Evolutionary conservation across 73 alveolate species (phyloP).

Genomic region (Paramecium sonneborni): DNA sequence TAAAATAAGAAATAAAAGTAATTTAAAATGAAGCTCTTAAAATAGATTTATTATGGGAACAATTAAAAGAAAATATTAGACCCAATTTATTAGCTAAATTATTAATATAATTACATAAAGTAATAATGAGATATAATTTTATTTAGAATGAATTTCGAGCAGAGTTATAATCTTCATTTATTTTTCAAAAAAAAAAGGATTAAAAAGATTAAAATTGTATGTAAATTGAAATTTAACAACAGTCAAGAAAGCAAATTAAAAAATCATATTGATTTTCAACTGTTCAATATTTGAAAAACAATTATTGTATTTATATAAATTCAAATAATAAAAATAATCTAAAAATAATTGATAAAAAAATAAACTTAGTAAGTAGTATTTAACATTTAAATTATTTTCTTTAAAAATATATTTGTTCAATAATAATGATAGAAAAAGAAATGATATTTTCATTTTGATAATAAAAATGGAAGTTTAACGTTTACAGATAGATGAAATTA

Average conservation of each 20-base stretch:
- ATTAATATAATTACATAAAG: neutral
- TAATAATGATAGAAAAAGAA: too few relatives aligned
- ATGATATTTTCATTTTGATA: too few relatives aligned
- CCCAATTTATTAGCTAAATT: neutral
- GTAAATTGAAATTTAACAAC: neutral
- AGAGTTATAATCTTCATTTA: neutral
- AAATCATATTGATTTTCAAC: neutral
- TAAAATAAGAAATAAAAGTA: neutral
- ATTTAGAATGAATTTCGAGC: neutral
- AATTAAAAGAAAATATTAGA: neutral
- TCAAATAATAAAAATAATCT: too few relatives aligned
- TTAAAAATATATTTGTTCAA: too few relatives aligned
- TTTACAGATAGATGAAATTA: too few relatives aligned
- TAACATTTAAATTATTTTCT: too few relatives aligned
- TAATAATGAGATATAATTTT: neutral
- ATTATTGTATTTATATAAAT: too few relatives aligned
- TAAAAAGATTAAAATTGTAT: neutral
- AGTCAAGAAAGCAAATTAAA: neutral
- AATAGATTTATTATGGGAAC: conserved; percentile 37
- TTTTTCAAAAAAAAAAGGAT: neutral
- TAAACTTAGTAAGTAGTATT: too few relatives aligned
- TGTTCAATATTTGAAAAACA: too few relatives aligned
- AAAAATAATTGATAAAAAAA: too few relatives aligned
- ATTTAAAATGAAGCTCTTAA: conserved; percentile 12
- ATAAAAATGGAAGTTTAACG: too few relatives aligned